Percentiles rank a stretch among this genome's conserved stretches.
phyloP scores from a whole-genome alignment of 441 rosid species.

The Aquilaria agallochum region DNA sequence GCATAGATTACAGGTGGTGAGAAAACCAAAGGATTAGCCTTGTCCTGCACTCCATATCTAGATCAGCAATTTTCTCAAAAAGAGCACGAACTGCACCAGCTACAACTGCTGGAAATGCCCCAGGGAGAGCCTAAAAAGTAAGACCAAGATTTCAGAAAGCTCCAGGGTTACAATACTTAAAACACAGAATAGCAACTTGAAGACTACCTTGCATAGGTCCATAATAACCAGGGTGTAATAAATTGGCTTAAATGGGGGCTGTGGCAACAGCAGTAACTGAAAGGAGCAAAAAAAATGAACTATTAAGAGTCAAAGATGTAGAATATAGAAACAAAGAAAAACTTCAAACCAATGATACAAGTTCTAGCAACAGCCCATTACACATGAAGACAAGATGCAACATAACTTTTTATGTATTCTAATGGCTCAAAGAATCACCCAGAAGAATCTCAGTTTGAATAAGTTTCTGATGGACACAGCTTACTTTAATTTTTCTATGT shows the following conservation, averaged over 20 bases:
- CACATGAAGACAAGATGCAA: not conserved
- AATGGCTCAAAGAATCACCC: no score
- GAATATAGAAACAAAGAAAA: not conserved
- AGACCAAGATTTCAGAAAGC: slow-evolving; percentile 27
- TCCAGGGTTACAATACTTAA: slow-evolving; percentile 5
- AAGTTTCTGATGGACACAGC: no score
- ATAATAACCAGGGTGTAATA: slow-evolving; percentile 93
- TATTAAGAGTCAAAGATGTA: slow-evolving; percentile 5
- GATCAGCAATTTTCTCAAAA: slow-evolving; percentile 89
- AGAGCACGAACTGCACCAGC: slow-evolving; percentile 99
- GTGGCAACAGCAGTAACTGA: slow-evolving; percentile 93
- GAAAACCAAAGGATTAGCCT: slow-evolving; percentile 99
- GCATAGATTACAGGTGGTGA: slow-evolving; percentile 77
- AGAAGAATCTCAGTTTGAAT: no score
- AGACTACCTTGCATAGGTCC: slow-evolving; percentile 96
- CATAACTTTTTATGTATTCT: not conserved
- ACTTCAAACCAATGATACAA: no score
- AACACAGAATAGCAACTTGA: slow-evolving; percentile 7
- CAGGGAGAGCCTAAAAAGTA: slow-evolving; percentile 90
- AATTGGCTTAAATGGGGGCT: slow-evolving; percentile 93
- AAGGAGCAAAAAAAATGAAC: slow-evolving; percentile 19
- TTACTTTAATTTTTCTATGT: no score
- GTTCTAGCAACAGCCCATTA: not conserved
- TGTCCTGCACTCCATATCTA: slow-evolving; percentile 96
- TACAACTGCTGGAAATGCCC: slow-evolving; percentile 99